A percentile compares a stretch with the other conserved stretches of the same genome.
Conservation (phyloP, 2,329 filamentous ascomycete species). For the Cercospora berteroae region DNA sequence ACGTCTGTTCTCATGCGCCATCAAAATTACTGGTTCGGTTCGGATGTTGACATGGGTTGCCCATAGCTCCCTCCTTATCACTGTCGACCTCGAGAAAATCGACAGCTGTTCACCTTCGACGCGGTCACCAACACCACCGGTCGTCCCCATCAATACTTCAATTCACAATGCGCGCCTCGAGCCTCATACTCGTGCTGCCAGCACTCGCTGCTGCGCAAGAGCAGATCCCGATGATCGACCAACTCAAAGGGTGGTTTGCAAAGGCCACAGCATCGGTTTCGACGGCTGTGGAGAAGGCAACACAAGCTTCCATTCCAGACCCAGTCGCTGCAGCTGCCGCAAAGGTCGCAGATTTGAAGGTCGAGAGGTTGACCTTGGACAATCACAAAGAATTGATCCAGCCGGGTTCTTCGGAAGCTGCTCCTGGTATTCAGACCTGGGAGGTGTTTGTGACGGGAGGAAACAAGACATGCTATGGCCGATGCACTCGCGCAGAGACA, state of each 20-base stretch:
- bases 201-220: conserved; percentile 54
- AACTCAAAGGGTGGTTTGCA: conserved; percentile 55
- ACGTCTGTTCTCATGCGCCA: not conserved
- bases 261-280: conserved; percentile 57
- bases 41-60: conserved; percentile 1
- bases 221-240: conserved; percentile 62
- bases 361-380: conserved; percentile 62
- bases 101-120: not conserved
- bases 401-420: conserved; percentile 58
- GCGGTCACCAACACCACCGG: not conserved
- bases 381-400: conserved; percentile 70
- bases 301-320: conserved; percentile 49
- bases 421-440: conserved; percentile 67
- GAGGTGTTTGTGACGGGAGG: conserved; percentile 71
- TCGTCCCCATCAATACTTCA: not conserved
- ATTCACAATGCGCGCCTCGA: conserved; percentile 52
- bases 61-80: conserved; percentile 16
- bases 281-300: conserved; percentile 53
- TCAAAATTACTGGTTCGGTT: not conserved
- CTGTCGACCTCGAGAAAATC: not conserved
- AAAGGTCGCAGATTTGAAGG: conserved; percentile 52
- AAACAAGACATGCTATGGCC: conserved; percentile 75
- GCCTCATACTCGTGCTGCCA: conserved; percentile 53
- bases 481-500: conserved; percentile 62
- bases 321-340: conserved; percentile 39